phyloP scores from a whole-genome alignment of 441 rosid species.

The Biscutella auriculata region DNA sequence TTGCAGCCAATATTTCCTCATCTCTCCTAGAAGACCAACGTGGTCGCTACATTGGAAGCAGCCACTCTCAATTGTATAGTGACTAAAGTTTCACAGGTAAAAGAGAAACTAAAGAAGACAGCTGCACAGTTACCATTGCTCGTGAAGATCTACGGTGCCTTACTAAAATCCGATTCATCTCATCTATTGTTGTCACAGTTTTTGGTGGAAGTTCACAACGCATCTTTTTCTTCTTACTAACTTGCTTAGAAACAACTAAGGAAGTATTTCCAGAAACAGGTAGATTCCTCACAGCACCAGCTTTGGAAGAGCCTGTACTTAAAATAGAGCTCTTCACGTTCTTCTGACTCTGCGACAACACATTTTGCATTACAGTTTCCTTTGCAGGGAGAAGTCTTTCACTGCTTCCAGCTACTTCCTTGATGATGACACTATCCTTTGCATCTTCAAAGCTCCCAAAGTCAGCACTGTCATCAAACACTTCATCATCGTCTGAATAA shows the following conservation, averaged over 20 bases:
- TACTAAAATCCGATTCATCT: conserved; percentile 47
- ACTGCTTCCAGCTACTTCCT: conserved; percentile 22
- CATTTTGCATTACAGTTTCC: conserved; percentile 20
- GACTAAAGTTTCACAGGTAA: not conserved
- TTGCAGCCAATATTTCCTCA: conserved; percentile 55
- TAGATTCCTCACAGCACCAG: conserved; percentile 4
- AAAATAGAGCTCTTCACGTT: conserved; percentile 11
- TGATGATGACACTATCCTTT: conserved; percentile 23
- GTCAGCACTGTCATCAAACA: conserved; percentile 13
- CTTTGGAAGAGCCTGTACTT: conserved; percentile 22
- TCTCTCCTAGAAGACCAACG: conserved; percentile 68
- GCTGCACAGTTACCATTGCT: conserved; percentile 41
- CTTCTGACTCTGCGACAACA: conserved; percentile 1
- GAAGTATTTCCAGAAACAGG: conserved; percentile 23
- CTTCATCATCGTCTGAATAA: conserved; percentile 19
- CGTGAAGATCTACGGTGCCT: conserved; percentile 55
- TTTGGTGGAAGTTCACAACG: conserved; percentile 72
- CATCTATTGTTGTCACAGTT: conserved; percentile 49
- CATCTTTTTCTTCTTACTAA: conserved; percentile 38
- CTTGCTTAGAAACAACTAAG: not conserved
- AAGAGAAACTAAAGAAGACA: not conserved
- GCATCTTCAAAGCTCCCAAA: conserved; percentile 20
- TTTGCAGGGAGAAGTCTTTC: conserved; percentile 12
- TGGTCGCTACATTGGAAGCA: conserved; percentile 52
- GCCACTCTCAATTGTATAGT: not conserved